Evolutionary conservation across 306 rosid species (phyloP), one percentile per base, ranked within the genome.

Genomic region (Elaeagnus macrophylla): DNA sequence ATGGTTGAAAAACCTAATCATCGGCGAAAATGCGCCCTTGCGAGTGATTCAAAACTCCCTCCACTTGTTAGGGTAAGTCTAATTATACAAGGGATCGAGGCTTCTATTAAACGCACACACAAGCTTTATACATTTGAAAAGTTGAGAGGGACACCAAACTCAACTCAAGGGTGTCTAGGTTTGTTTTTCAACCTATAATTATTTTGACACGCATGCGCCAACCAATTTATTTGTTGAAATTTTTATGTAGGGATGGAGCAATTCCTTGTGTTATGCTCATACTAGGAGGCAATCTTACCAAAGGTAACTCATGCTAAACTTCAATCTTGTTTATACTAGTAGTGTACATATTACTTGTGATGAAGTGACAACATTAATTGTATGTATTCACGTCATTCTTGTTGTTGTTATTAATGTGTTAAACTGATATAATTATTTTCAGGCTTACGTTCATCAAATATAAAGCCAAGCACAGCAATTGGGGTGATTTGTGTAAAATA

Each of bases 221-320:
- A n/a, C n/a, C n/a, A n/a, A n/a, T n/a, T n/a, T n/a, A n/a, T n/a
- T n/a, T n/a, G n/a, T n/a, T n/a, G n/a, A n/a, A 62, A 25, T 32
- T 48, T 68, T 6, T 54, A 41, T 47, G 39, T 67, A 91, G 99
- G 50, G 53, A 87, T 56, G 99, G 89, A 40, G 82, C 95, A 12
- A 87, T 87, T 68, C 99, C 99, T 36, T 80, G 99, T 75, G 82
- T 85, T 59, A 84, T 84, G 44, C 76, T 91, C 35, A 79, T 91
- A 62, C 81, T 91, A 1, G 99, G 99, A 41, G 89, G 99, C 46
- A 91, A 91, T 61, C 95, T 91, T 51, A 73, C 75, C 50, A 84
- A 78, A 78, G 97, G 97, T 81, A 57, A 48, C 0, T 39, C 3
- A 40, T 35, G 61, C 39, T 12, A 15, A 25, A 9, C 49, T 45